These are phyloP conservation scores for Ceratocystis cacaofunesta DNA, from an alignment of 2,329 filamentous ascomycete genomes.

Conservation along the genomic window DNA sequence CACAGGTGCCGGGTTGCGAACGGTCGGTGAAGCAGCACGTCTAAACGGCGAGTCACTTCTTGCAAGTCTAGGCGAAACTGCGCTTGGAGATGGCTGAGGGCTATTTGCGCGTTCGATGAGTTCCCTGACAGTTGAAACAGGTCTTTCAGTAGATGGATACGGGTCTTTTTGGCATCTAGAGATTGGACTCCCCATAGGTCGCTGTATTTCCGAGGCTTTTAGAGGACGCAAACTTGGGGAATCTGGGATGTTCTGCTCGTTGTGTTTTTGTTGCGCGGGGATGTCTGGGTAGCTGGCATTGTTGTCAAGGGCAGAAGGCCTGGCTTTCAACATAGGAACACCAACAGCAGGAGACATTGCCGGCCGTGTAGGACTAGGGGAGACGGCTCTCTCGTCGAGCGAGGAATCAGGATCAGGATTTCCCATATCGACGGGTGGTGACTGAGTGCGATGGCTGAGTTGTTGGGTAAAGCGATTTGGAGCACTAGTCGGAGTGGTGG, in stretches of 20 bases:
- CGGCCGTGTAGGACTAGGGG: slow-evolving; percentile 10
- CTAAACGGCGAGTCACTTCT: slow-evolving; percentile 5
- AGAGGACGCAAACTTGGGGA: slow-evolving; percentile 6
- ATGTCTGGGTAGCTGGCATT: slow-evolving; percentile 48
- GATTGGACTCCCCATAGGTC: background rate
- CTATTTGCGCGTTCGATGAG: background rate
- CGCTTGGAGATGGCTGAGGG: slow-evolving; percentile 2
- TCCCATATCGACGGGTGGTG: slow-evolving; percentile 25
- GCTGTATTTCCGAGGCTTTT: background rate
- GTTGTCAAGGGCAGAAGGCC: background rate
- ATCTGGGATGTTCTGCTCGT: background rate
- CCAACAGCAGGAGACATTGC: slow-evolving; percentile 2
- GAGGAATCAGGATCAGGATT: background rate
- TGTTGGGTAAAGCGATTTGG: slow-evolving; percentile 39
- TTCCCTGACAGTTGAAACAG: background rate
- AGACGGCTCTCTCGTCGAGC: slow-evolving; percentile 12
- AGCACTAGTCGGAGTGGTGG: slow-evolving; percentile 38
- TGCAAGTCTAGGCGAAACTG: slow-evolving; percentile 9
- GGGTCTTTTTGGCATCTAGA: background rate
- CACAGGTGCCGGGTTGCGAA: background rate
- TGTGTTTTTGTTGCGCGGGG: slow-evolving; percentile 25
- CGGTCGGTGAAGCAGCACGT: slow-evolving; percentile 9
- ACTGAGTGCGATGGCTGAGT: slow-evolving; percentile 32
- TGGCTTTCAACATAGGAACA: background rate
- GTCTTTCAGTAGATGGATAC: background rate